These are phyloP conservation scores for Paramecium tetraurelia DNA, from an alignment of 73 alveolate genomes.

Conservation along the genomic window DNA sequence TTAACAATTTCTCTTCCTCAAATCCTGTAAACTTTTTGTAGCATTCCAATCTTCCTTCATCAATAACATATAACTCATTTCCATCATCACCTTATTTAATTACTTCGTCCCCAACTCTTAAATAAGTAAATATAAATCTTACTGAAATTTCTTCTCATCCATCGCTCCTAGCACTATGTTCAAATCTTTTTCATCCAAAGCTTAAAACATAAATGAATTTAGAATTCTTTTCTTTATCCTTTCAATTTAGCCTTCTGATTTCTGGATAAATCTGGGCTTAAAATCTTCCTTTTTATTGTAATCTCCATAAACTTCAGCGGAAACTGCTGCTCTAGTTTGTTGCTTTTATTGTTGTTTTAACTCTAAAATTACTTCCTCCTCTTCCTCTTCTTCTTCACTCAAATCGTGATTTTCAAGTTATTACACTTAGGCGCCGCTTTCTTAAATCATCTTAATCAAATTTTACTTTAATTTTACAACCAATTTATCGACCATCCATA, in stretches of 20 bases:
- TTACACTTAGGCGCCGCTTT: neutral
- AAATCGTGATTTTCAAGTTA: neutral
- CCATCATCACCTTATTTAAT: constrained; percentile 94
- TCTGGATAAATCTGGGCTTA: constrained; percentile 65
- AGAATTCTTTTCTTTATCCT: constrained; percentile 61
- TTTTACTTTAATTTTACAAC: constrained; percentile 51
- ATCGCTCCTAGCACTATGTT: constrained; percentile 73
- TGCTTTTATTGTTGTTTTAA: constrained; percentile 25
- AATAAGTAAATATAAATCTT: neutral
- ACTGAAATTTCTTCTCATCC: constrained; percentile 62
- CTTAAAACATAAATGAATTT: constrained; percentile 70
- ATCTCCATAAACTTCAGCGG: constrained; percentile 79
- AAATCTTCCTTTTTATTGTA: constrained; percentile 75
- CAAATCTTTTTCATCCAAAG: constrained; percentile 68
- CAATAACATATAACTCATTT: constrained; percentile 85
- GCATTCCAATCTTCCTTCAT: constrained; percentile 85
- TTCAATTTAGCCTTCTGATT: constrained; percentile 61
- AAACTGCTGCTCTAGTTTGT: constrained; percentile 66
- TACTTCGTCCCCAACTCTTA: constrained; percentile 71
- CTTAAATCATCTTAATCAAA: neutral
- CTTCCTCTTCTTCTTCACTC: constrained; percentile 56
- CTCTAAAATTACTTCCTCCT: constrained; percentile 38
- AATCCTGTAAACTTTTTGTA: constrained; percentile 32
- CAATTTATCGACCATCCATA: constrained; percentile 35
- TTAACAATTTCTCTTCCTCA: constrained; percentile 59